Percentiles rank a stretch among this genome's conserved stretches.
These are phyloP conservation scores for Pseudocercospora eumusae DNA, from an alignment of 2,329 filamentous ascomycete species.

Conservation along the genomic window DNA sequence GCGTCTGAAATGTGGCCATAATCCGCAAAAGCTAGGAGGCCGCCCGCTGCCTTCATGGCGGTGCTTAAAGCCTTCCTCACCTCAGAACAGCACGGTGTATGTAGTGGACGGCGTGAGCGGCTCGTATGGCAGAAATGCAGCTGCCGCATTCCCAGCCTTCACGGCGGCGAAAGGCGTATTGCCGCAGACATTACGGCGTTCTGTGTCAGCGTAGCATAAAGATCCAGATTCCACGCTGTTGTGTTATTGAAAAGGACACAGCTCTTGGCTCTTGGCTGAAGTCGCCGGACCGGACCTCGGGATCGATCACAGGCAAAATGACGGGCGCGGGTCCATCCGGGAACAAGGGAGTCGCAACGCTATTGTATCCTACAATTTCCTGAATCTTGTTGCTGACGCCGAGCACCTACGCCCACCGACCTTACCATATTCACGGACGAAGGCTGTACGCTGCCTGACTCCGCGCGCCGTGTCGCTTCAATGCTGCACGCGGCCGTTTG, in stretches of 20 bases:
- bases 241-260: not conserved
- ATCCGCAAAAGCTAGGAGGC: too few species aligned
- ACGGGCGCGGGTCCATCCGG: not conserved
- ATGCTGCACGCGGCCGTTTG: conserved; percentile 29
- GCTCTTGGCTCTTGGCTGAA: not conserved
- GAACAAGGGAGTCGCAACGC: conserved; percentile 6
- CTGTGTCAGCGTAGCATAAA: too few species aligned
- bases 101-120: too few species aligned
- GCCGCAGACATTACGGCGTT: too few species aligned
- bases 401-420: not conserved
- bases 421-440: not conserved
- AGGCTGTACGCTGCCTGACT: not conserved
- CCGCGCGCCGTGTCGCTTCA: not conserved
- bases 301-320: not conserved
- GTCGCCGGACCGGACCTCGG: not conserved
- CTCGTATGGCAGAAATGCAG: too few species aligned
- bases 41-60: too few species aligned
- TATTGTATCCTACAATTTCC: not conserved
- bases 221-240: too few species aligned
- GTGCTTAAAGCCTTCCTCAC: too few species aligned
- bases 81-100: too few species aligned
- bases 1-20: too few species aligned
- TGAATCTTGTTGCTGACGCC: conserved; percentile 2
- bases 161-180: too few species aligned
- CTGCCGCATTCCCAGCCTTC: too few species aligned